Conservation (phyloP, 805 yeast genomes). For the Starmerella etchellsii region DNA sequence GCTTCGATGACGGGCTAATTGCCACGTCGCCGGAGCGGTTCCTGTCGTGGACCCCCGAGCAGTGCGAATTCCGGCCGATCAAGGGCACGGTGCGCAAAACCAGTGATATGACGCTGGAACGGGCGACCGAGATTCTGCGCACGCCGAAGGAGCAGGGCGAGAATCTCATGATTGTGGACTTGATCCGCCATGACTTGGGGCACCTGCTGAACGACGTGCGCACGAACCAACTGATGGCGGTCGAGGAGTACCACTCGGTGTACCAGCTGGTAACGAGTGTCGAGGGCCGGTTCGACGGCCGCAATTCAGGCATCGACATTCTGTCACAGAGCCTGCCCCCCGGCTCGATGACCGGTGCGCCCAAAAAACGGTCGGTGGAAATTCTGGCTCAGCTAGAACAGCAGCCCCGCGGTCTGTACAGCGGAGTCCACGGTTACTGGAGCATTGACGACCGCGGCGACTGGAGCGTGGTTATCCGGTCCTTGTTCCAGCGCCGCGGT, state of each 20-base stretch:
- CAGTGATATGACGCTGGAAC: conserved; percentile 37
- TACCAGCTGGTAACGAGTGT: conserved; percentile 87
- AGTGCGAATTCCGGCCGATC: conserved; percentile 80
- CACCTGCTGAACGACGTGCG: conserved; percentile 50
- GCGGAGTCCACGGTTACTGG: conserved; percentile 96
- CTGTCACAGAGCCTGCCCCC: conserved; percentile 78
- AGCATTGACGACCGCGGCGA: conserved; percentile 75
- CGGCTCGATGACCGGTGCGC: conserved; percentile 99
- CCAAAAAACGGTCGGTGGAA: conserved; percentile 85
- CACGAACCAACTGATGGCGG: conserved; percentile 71
- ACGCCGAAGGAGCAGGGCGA: conserved; percentile 93
- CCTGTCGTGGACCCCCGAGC: conserved; percentile 51
- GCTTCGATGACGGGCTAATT: conserved; percentile 52
- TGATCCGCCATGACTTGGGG: conserved; percentile 82
- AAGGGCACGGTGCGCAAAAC: conserved; percentile 84
- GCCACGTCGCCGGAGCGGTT: conserved; percentile 95
- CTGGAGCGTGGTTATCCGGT: conserved; percentile 91
- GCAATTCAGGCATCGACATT: conserved; percentile 62
- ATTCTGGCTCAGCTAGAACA: conserved; percentile 50
- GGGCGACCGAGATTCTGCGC: conserved; percentile 52
- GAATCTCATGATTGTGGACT: conserved; percentile 90
- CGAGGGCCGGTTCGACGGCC: conserved; percentile 39
- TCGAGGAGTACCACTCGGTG: conserved; percentile 85
- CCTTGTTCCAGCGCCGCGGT: conserved; percentile 36
- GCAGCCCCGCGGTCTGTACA: conserved; percentile 65